These are phyloP conservation scores for Coniochaeta hoffmannii DNA, from an alignment of 2,329 filamentous ascomycete species.

Conservation along the genomic window DNA sequence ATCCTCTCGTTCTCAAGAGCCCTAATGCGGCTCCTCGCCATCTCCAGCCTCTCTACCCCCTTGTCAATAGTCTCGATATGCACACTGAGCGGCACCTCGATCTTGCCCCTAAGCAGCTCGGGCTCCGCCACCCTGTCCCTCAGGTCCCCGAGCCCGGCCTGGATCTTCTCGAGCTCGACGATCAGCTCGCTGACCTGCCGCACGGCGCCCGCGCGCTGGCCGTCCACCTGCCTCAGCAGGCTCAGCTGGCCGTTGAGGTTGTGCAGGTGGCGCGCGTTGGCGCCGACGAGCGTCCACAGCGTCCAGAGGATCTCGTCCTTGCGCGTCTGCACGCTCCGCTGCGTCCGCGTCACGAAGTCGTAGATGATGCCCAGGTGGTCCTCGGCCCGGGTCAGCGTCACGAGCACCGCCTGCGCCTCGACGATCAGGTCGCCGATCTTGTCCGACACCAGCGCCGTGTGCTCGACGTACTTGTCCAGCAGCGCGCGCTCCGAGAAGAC, in stretches of 20 bases:
- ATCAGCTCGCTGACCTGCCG: slow-evolving; percentile 63
- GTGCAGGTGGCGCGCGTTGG: slow-evolving; percentile 52
- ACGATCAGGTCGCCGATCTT: slow-evolving; percentile 61
- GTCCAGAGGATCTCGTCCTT: slow-evolving; percentile 61
- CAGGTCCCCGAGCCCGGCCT: slow-evolving; percentile 62
- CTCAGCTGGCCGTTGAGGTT: slow-evolving; percentile 56
- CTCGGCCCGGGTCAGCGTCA: slow-evolving; percentile 60
- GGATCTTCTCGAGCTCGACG: slow-evolving; percentile 66
- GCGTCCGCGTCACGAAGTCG: slow-evolving; percentile 58
- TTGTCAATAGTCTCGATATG: slow-evolving; percentile 70
- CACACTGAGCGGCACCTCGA: slow-evolving; percentile 57
- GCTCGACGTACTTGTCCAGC: slow-evolving; percentile 67
- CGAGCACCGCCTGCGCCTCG: slow-evolving; percentile 61
- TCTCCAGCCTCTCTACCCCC: slow-evolving; percentile 64
- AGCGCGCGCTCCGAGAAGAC: slow-evolving; percentile 54
- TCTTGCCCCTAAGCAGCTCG: slow-evolving; percentile 37
- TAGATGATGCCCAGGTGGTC: slow-evolving; percentile 63
- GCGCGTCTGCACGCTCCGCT: slow-evolving; percentile 46
- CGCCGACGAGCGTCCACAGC: slow-evolving; percentile 69
- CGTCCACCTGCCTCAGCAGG: slow-evolving; percentile 58
- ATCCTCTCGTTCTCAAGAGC: slow-evolving; percentile 52
- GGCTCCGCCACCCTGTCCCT: slow-evolving; percentile 63
- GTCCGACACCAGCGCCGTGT: slow-evolving; percentile 62
- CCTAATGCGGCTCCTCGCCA: slow-evolving; percentile 51
- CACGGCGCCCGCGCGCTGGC: slow-evolving; percentile 58